phyloP scores from a whole-genome alignment of 176 grass and related monocot species.

The Zea mays region DNA sequence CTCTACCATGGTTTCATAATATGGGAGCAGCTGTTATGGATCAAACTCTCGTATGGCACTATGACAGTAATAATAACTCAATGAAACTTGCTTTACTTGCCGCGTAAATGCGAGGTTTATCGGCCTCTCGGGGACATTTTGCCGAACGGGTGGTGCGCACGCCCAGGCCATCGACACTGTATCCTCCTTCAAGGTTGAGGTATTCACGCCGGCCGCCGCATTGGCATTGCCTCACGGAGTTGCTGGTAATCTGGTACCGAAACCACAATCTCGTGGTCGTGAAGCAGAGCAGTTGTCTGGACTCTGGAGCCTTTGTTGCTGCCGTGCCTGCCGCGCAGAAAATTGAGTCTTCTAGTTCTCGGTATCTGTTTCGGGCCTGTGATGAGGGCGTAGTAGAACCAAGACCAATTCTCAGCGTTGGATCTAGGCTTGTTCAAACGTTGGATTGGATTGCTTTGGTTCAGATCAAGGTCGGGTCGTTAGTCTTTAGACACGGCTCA shows the following conservation, averaged over 20 bases:
- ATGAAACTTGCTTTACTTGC: not conserved
- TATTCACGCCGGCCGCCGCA: not conserved
- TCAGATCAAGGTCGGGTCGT: too few relatives aligned
- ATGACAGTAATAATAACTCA: not conserved
- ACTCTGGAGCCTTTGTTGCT: not conserved
- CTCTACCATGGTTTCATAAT: slow-evolving; percentile 8
- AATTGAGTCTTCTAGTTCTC: not conserved
- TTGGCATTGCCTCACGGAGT: not conserved
- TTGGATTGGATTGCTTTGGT: too few relatives aligned
- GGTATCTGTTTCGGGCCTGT: too few relatives aligned
- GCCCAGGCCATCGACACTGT: not conserved
- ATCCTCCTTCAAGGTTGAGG: not conserved
- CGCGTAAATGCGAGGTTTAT: not conserved
- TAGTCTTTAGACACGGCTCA: too few relatives aligned
- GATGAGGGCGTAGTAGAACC: too few relatives aligned
- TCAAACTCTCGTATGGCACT: not conserved
- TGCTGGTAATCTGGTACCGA: not conserved
- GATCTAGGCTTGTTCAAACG: too few relatives aligned
- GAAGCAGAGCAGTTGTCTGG: not conserved
- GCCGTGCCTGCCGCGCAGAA: not conserved
- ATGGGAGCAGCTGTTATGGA: not conserved
- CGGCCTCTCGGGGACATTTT: slow-evolving; percentile 27
- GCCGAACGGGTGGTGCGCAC: slow-evolving; percentile 27
- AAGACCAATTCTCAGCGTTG: too few relatives aligned
- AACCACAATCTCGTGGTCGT: not conserved